These are phyloP conservation scores for Pilobolus umbonatus DNA, from an alignment of 192 early-diverging fungal genomes.

Conservation along the genomic window DNA sequence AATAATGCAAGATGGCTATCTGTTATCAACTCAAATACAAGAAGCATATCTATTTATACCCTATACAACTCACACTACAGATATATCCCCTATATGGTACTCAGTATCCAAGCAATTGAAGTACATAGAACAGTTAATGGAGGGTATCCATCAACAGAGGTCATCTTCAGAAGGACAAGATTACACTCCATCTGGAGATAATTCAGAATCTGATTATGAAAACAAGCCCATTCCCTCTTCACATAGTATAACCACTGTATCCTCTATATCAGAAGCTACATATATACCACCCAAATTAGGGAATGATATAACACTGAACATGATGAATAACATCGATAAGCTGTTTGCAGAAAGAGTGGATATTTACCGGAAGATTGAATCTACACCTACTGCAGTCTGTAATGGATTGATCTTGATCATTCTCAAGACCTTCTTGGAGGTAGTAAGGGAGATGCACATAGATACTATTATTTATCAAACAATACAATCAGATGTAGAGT, in stretches of 20 bases:
- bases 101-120: constrained; percentile 28
- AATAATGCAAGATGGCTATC: constrained; percentile 18
- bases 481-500: constrained; percentile 66
- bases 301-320: constrained; percentile 31
- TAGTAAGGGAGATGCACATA: constrained; percentile 48
- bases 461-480: constrained; percentile 50
- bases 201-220: constrained; percentile 16
- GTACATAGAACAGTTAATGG: constrained; percentile 36
- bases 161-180: background rate
- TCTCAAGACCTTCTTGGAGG: constrained; percentile 59
- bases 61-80: background rate
- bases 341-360: constrained; percentile 67
- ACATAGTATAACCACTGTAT: constrained; percentile 27
- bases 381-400: constrained; percentile 44
- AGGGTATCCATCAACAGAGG: constrained; percentile 30
- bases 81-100: constrained; percentile 37
- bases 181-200: background rate
- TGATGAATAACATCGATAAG: constrained; percentile 59
- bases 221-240: constrained; percentile 15
- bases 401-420: constrained; percentile 53
- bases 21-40: constrained; percentile 9
- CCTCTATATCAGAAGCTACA: constrained; percentile 30
- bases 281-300: constrained; percentile 30
- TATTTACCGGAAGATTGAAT: constrained; percentile 56
- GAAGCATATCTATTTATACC: constrained; percentile 3